Evolutionary conservation across 1,139 yeast species (phyloP).

Genomic region (Yamadazyma trypodendri): DNA sequence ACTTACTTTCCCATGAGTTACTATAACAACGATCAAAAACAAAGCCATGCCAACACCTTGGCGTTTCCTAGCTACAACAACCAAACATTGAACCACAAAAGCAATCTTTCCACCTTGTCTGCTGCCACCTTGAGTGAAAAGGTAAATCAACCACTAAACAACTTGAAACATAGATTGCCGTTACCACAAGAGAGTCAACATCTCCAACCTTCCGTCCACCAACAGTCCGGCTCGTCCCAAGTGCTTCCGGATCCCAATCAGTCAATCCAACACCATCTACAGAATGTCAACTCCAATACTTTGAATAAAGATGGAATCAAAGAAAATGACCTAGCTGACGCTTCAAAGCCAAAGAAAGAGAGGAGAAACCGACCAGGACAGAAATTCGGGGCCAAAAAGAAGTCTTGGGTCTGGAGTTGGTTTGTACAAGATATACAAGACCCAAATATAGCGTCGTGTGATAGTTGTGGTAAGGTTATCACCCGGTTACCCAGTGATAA

Average conservation of each 20-base stretch:
- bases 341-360: slow-evolving; percentile 20
- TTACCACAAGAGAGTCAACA: slow-evolving; percentile 15
- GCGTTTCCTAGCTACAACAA: slow-evolving; percentile 9
- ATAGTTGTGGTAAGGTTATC: slow-evolving; percentile 50
- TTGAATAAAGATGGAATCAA: neutral
- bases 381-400: slow-evolving; percentile 57
- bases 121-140: slow-evolving; percentile 3
- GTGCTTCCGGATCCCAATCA: neutral
- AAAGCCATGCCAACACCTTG: slow-evolving; percentile 4
- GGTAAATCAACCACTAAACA: slow-evolving; percentile 4
- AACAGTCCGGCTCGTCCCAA: neutral
- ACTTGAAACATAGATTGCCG: slow-evolving; percentile 10
- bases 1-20: slow-evolving; percentile 7
- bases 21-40: slow-evolving; percentile 13
- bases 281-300: neutral
- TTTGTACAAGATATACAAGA: slow-evolving; percentile 50
- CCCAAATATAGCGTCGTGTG: slow-evolving; percentile 54
- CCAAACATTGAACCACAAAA: slow-evolving; percentile 3
- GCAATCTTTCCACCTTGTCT: slow-evolving; percentile 3
- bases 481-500: slow-evolving; percentile 51
- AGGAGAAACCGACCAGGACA: slow-evolving; percentile 49
- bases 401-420: slow-evolving; percentile 66
- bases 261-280: neutral
- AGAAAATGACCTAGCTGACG: neutral
- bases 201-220: slow-evolving; percentile 7